Evolutionary conservation across 148 eudicot species (phyloP).

Genomic region (Camellia sinensis): DNA sequence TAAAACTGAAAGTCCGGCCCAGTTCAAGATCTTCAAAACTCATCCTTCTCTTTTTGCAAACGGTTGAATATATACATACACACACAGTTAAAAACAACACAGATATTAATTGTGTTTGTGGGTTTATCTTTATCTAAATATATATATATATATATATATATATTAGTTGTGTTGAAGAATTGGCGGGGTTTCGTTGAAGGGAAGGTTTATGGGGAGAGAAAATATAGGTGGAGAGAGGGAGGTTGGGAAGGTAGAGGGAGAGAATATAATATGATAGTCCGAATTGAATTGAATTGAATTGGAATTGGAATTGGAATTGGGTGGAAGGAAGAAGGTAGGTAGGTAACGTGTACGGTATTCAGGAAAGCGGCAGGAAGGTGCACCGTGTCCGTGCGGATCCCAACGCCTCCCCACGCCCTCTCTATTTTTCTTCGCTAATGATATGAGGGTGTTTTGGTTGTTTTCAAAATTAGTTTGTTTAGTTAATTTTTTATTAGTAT

Average conservation of each 20-base stretch:
- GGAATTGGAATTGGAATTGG: too few relatives aligned
- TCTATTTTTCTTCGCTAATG: too few relatives aligned
- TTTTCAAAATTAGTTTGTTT: too few relatives aligned
- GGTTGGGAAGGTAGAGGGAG: not conserved
- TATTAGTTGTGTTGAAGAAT: too few relatives aligned
- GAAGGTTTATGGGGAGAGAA: slow-evolving; percentile 1
- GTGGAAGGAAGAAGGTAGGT: too few relatives aligned
- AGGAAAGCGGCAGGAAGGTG: slow-evolving; percentile 4
- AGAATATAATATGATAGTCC: not conserved
- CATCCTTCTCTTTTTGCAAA: slow-evolving; percentile 25
- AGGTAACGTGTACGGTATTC: slow-evolving; percentile 6
- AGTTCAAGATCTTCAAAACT: slow-evolving; percentile 54
- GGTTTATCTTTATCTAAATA: too few relatives aligned
- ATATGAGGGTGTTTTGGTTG: too few relatives aligned
- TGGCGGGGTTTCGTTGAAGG: not conserved
- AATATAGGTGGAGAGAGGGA: not conserved
- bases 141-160: too few relatives aligned
- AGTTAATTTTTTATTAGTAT: too few relatives aligned
- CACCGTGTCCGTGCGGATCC: not conserved
- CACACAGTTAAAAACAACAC: not conserved
- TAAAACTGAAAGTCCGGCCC: slow-evolving; percentile 27
- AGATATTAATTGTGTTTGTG: not conserved
- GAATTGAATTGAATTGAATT: too few relatives aligned
- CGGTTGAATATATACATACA: not conserved
- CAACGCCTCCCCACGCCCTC: too few relatives aligned